These are phyloP conservation scores for Plasmodium gaboni DNA, from an alignment of 169 alveolate genomes.

Conservation along the genomic window DNA sequence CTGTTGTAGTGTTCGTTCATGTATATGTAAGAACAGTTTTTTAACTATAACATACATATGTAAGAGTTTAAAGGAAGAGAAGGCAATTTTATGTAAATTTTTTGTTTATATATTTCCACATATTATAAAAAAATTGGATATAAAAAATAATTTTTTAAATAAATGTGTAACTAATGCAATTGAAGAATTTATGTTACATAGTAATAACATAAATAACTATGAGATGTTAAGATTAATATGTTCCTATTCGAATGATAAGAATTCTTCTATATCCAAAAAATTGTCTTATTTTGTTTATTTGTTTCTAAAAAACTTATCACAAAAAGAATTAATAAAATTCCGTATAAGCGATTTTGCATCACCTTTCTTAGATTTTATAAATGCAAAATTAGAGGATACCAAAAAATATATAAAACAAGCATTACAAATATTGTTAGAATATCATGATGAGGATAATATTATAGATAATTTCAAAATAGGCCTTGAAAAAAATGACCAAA, in stretches of 20 bases:
- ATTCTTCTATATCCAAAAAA: constrained; percentile 43
- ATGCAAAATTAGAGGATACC: constrained; percentile 66
- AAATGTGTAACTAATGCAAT: constrained; percentile 50
- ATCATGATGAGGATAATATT: constrained; percentile 25
- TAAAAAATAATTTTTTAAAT: constrained; percentile 48
- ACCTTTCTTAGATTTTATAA: constrained; percentile 47
- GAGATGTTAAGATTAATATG: constrained; percentile 67
- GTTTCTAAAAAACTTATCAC: constrained; percentile 60
- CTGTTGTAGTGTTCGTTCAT: constrained; percentile 43
- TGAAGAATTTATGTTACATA: constrained; percentile 30
- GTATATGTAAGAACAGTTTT: constrained; percentile 62
- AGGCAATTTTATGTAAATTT: constrained; percentile 17
- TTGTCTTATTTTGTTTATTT: constrained; percentile 48
- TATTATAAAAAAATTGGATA: constrained; percentile 37
- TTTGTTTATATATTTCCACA: constrained; percentile 33
- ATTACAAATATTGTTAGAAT: constrained; percentile 12
- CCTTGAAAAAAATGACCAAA: constrained; percentile 5
- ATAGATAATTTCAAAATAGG: constrained; percentile 12
- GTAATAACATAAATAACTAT: constrained; percentile 36
- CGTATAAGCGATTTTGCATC: constrained; percentile 36
- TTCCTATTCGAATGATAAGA: constrained; percentile 34
- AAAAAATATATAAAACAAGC: constrained; percentile 46
- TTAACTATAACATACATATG: constrained; percentile 60
- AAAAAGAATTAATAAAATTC: constrained; percentile 16
- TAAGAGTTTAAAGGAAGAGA: constrained; percentile 22